phyloP scores from a whole-genome alignment of 2,329 filamentous ascomycete species.

The Pezicula neosporulosa region DNA sequence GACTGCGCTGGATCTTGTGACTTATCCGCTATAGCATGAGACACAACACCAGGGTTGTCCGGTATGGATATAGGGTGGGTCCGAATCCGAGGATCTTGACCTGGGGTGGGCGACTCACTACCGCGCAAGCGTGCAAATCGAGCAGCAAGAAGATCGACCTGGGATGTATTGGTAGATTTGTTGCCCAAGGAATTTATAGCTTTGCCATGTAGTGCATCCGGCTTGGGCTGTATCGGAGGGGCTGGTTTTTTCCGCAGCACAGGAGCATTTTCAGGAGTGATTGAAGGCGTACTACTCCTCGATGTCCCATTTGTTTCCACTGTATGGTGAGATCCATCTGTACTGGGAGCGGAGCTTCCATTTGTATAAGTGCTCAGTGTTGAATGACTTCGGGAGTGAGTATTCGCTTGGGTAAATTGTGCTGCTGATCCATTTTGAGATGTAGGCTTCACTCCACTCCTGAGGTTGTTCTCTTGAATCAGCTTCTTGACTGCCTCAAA shows the following conservation, averaged over 20 bases:
- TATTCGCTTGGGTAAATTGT: constrained; percentile 2
- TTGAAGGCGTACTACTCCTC: neutral
- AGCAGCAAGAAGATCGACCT: constrained; percentile 50
- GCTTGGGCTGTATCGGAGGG: constrained; percentile 60
- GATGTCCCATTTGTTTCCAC: neutral
- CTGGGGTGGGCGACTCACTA: constrained; percentile 30
- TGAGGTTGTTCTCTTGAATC: constrained; percentile 61
- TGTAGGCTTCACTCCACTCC: constrained; percentile 47
- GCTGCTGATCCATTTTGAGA: constrained; percentile 2
- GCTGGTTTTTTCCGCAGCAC: constrained; percentile 26
- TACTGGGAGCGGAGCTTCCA: neutral
- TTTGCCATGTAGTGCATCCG: constrained; percentile 61
- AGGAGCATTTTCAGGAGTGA: constrained; percentile 33
- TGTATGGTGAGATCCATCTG: neutral
- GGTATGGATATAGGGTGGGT: constrained; percentile 42
- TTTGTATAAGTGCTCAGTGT: constrained; percentile 2
- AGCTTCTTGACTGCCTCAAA: constrained; percentile 56
- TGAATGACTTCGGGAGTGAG: constrained; percentile 12
- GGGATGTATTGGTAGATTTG: constrained; percentile 21
- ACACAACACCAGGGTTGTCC: constrained; percentile 20
- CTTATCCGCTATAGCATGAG: constrained; percentile 1
- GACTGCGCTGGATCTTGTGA: neutral
- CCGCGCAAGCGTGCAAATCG: constrained; percentile 55
- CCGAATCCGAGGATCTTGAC: constrained; percentile 50
- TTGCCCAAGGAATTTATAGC: constrained; percentile 39